Base-by-base conservation (phyloP, 305 asterid genomes). In the Solanum chacoense region DNA sequence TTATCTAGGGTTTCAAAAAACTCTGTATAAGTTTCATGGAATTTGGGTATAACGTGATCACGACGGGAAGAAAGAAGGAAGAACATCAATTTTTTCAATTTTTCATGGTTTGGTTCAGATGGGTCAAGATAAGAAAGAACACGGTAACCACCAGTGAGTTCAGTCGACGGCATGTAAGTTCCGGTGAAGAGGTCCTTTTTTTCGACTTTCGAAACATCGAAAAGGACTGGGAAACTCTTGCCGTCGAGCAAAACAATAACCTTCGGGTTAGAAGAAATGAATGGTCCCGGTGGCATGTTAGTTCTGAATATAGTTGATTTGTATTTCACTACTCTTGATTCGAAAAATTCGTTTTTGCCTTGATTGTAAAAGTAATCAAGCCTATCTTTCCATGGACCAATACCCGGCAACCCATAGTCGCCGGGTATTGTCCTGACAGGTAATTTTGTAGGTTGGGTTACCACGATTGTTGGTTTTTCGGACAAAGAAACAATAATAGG, bases 261-360 rank as follows among this genome's bases (percentile, higher is more conserved):
- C 87, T 93, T 94, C 0, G 98, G 92, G 77, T 91, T 91, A 81
- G 35, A 85, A 5, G 98, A 90, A 80, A 96, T 94, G 86, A 93
- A 87, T 1, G 95, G 95, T 0, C 98, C 98, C 6, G 98, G 98
- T 14, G 98, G 98, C 98, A 96, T 95, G 80, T 96, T 96, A 8
- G 95, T 89, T 20, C 92, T 28, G 93, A 96, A 96, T 7, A 96
- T 94, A 1, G 98, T 96, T 22, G 98, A 96, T 20, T 92, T 79
- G 87, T 94, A 88, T 77, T 94, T 96, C 3, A 86, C 90, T 28
- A 94, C 88, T 90, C 98, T 87, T 26, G 98, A 94, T 32, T 90
- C 92, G 94, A 96, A 96, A 80, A 88, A 96, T 4, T 95, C 98
- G 3, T 95, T 94, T 87, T 90, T 90, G 2, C 99, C 99, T 90